Percentiles rank a stretch among this genome's conserved stretches.
phyloP scores from a whole-genome alignment of 208 protist species.

The Acanthamoeba culbertsoni region DNA sequence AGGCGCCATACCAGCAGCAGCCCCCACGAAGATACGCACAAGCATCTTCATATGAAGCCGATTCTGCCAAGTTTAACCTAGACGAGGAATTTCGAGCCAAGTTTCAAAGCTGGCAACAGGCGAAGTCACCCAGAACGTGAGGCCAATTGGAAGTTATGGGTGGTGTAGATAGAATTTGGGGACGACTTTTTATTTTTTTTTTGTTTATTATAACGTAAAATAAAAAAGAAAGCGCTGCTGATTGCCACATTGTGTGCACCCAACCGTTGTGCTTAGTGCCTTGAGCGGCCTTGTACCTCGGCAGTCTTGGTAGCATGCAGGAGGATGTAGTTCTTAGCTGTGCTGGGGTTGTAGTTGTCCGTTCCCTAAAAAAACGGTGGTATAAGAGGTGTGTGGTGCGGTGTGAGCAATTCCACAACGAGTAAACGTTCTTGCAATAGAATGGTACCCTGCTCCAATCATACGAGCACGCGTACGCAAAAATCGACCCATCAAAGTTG shows the following conservation, averaged over 20 bases:
- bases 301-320: background rate
- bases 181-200: too few species aligned
- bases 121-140: too few species aligned
- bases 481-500: background rate
- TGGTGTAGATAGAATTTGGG: too few species aligned
- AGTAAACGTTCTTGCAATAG: background rate
- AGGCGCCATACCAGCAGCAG: background rate
- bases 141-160: too few species aligned
- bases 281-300: background rate
- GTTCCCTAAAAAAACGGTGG: background rate
- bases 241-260: background rate
- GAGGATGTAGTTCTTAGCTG: background rate
- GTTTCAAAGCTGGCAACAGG: too few species aligned
- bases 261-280: background rate
- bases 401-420: background rate
- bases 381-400: background rate
- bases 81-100: too few species aligned
- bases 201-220: too few species aligned
- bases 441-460: conserved; percentile 2
- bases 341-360: background rate
- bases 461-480: background rate
- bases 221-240: background rate
- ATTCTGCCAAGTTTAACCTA: too few species aligned
- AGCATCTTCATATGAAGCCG: too few species aligned
- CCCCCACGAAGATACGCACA: too few species aligned